Percentiles rank a stretch among this genome's conserved stretches.
These are phyloP conservation scores for Chamaenerion angustifolium DNA, from an alignment of 345 rosid genomes.

Conservation along the genomic window DNA sequence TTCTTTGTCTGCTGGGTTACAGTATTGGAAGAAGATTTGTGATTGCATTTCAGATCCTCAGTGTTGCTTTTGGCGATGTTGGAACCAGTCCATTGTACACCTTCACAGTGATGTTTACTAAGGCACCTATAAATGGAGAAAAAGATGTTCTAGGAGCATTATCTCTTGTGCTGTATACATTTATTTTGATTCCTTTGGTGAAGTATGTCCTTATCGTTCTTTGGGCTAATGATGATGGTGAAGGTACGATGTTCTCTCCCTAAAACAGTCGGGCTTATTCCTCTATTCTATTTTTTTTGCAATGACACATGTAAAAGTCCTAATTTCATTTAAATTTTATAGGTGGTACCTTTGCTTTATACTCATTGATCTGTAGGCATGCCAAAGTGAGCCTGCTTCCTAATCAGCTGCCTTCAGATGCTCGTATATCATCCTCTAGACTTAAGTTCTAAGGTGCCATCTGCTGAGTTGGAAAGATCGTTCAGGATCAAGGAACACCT, in stretches of 20 bases:
- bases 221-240: conserved; percentile 98
- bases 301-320: not conserved
- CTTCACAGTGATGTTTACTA: conserved; percentile 86
- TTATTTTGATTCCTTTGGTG: conserved; percentile 75
- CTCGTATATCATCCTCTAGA: conserved; percentile 93
- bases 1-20: conserved; percentile 44
- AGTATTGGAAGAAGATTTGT: conserved; percentile 60
- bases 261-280: not conserved
- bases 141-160: conserved; percentile 94
- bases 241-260: conserved; percentile 37
- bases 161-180: conserved; percentile 75
- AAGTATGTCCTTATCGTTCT: conserved; percentile 94
- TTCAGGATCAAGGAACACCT: conserved; percentile 88
- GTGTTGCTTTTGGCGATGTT: conserved; percentile 96
- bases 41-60: conserved; percentile 87
- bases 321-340: conserved; percentile 6
- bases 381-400: conserved; percentile 96
- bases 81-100: conserved; percentile 97
- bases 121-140: conserved; percentile 61
- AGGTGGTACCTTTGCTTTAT: conserved; percentile 98
- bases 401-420: conserved; percentile 92
- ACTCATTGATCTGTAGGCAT: conserved; percentile 89
- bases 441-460: conserved; percentile 94
- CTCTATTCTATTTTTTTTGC: not conserved
- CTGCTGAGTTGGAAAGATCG: conserved; percentile 95